Evolutionary conservation across 2,329 filamentous ascomycete genomes (phyloP).

Genomic region (Trichoderma gracile): DNA sequence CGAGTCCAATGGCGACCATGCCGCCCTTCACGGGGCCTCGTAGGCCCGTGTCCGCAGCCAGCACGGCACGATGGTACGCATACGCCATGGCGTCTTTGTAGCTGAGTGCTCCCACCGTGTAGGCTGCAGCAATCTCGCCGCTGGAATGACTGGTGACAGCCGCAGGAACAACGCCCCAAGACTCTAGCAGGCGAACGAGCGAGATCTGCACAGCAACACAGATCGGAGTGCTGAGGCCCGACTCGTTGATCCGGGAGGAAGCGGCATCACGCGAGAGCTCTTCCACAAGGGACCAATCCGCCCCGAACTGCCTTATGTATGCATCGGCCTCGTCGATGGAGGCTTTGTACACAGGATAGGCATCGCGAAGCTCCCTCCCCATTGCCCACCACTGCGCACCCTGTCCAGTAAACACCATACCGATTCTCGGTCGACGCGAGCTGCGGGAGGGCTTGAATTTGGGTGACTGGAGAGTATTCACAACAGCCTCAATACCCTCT

Average conservation of each 20-base stretch:
- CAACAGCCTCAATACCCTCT: background rate
- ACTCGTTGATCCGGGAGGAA: background rate
- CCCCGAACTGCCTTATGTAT: background rate
- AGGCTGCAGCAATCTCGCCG: constrained; percentile 23
- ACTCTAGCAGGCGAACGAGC: constrained; percentile 10
- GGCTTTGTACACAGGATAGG: background rate
- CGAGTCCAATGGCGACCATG: constrained; percentile 31
- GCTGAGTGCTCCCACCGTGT: background rate
- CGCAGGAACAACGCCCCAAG: background rate
- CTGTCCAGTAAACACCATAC: constrained; percentile 15
- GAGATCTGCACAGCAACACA: constrained; percentile 2
- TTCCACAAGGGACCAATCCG: constrained; percentile 2
- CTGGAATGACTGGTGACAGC: constrained; percentile 18
- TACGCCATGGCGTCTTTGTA: constrained; percentile 6
- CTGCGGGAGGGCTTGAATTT: background rate
- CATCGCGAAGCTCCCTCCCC: background rate
- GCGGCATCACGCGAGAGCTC: constrained; percentile 1
- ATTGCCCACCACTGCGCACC: constrained; percentile 17
- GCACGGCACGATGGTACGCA: background rate
- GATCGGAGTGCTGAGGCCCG: constrained; percentile 1
- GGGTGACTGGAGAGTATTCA: background rate
- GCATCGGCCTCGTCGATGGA: background rate
- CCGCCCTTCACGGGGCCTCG: constrained; percentile 19
- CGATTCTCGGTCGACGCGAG: background rate
- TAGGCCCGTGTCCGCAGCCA: background rate